Base-by-base conservation (phyloP, 2,329 filamentous ascomycete species). In the Diaporthe australafricana region DNA sequence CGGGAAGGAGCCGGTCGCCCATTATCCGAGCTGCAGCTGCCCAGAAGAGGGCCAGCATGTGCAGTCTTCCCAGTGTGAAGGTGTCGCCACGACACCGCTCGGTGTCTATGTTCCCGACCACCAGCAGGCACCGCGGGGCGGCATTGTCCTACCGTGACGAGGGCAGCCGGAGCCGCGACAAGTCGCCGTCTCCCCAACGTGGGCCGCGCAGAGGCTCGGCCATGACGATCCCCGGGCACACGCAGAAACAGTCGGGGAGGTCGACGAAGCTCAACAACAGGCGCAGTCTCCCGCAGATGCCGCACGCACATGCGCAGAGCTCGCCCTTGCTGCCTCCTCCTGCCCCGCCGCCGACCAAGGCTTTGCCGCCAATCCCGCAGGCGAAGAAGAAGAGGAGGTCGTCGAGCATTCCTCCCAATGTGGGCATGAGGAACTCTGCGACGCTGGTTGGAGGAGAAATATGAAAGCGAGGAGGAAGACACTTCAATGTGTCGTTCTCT, bases 291-390 rank as follows among this genome's bases (percentile, higher is more conserved):
- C 84, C 87, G 7, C 85, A 88, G 17, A 72, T 72, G 42, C 71
- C 71, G 0, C 57, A 60, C n/a, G 17, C 25, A 12, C 72, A 48
- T 20, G n/a, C 45, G 45, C 70, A 57, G 20, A 35, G 8, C 32
- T 80, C 88, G 47, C 80, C 79, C 1, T 83, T 86, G 16, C 86
- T 85, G 1, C 87, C 87, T 38, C 88, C 88, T 1, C 87, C 84
- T 20, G 86, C 83, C 17, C 88, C 88, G 8, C 88, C 88, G 6
- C 88, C 88, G 30, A 88, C 82, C 14, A 85, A 84, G 74, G 87
- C 88, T 17, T 81, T 90, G 27, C 88, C 88, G 22, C 88, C 88
- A 0, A 83, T 89, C 48, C 87, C 87, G 5, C 79, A 76, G 53
- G 82, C 80, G 40, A 60, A 68, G 22, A 60, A 68, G 22, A 67